Percentiles rank a stretch among this genome's conserved stretches.
phyloP scores from a whole-genome alignment of 306 rosid species.

The Dryas drummondii region DNA sequence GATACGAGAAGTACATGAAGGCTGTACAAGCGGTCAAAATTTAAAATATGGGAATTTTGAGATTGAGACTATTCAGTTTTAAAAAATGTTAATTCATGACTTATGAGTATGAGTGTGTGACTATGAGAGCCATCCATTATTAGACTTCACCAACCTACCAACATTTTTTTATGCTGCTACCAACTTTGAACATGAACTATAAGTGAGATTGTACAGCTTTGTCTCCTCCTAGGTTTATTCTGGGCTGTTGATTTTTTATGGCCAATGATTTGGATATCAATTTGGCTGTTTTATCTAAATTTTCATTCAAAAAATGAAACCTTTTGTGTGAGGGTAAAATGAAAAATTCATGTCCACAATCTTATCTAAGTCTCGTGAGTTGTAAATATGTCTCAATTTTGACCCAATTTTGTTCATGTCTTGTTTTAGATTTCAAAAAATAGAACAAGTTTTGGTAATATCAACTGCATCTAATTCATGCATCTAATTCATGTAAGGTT shows the following conservation, averaged over 20 bases:
- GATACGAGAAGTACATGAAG: constrained; percentile 41
- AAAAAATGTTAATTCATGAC: background rate
- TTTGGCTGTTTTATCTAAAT: background rate
- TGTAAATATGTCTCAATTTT: no score
- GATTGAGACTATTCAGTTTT: background rate
- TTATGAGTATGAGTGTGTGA: background rate
- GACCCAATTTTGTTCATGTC: no score
- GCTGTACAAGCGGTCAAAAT: constrained; percentile 39
- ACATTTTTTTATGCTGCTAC: background rate
- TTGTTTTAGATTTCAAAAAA: no score
- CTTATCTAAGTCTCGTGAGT: no score
- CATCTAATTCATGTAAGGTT: no score
- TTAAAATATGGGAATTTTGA: background rate
- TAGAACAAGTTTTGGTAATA: no score
- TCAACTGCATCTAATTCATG: no score
- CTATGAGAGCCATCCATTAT: background rate
- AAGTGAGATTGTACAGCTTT: no score
- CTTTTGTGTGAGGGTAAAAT: no score
- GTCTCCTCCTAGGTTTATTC: background rate
- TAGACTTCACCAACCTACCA: background rate
- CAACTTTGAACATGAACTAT: background rate
- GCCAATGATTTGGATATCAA: background rate
- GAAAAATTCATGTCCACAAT: no score
- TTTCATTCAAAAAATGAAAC: no score
- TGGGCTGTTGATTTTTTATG: background rate